Conservation (phyloP, 139 green algal genomes). For the Mesotaenium endlicherianum region DNA sequence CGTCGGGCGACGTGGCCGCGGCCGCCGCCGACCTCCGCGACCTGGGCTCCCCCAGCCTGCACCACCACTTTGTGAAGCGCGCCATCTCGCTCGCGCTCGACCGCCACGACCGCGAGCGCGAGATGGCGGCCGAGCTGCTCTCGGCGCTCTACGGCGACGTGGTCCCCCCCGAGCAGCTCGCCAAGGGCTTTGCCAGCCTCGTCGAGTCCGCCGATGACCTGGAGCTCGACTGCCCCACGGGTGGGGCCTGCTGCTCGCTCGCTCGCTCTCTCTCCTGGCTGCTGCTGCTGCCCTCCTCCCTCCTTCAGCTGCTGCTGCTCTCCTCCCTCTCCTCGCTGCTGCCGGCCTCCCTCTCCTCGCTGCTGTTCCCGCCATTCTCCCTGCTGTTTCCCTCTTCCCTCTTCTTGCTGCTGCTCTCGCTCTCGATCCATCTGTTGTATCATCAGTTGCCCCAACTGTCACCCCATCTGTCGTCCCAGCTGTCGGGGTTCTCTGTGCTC, state of each 20-base stretch:
- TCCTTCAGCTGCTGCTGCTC: no score
- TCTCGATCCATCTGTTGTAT: no score
- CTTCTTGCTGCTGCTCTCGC: no score
- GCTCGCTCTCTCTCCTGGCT: neutral
- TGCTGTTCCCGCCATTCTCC: no score
- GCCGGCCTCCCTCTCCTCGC: no score
- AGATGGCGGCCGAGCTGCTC: slow-evolving; percentile 82
- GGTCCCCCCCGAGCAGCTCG: slow-evolving; percentile 39
- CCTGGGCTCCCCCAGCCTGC: slow-evolving; percentile 24
- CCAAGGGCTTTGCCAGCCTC: slow-evolving; percentile 52
- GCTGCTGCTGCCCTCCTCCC: neutral
- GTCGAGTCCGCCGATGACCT: slow-evolving; percentile 72
- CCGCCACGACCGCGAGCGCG: slow-evolving; percentile 83
- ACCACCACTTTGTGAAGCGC: slow-evolving; percentile 91
- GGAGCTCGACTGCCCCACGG: slow-evolving; percentile 76
- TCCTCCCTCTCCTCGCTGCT: no score
- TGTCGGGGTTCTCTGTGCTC: no score
- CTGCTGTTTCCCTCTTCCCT: no score
- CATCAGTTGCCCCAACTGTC: no score
- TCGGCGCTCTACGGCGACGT: slow-evolving; percentile 77
- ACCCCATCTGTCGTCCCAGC: no score
- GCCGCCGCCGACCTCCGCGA: slow-evolving; percentile 55
- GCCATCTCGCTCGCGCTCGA: slow-evolving; percentile 71
- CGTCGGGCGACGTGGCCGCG: slow-evolving; percentile 68
- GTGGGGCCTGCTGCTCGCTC: no score